These are phyloP conservation scores for Ophiostoma pallidulum DNA, from an alignment of 2,329 filamentous ascomycete genomes.

Conservation along the genomic window DNA sequence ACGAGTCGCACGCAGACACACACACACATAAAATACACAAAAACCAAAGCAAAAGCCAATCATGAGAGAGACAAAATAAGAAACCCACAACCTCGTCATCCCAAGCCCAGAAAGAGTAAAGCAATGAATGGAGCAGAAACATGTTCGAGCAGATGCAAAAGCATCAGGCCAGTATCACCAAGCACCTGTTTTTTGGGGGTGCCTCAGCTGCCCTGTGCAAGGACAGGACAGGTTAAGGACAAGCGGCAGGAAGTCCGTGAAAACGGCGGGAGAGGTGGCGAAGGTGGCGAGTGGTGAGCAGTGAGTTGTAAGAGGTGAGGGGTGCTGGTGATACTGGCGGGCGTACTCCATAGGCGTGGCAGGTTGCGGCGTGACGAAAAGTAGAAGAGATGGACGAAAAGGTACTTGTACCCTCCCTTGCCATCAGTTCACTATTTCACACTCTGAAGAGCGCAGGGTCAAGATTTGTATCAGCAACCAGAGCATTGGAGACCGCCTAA, in stretches of 20 bases:
- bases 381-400: constrained; percentile 5
- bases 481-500: constrained; percentile 22
- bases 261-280: too few relatives aligned
- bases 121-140: neutral
- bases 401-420: too few relatives aligned
- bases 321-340: too few relatives aligned
- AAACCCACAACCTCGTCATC: constrained; percentile 5
- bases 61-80: neutral
- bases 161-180: constrained; percentile 4
- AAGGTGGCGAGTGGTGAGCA: too few relatives aligned
- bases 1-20: neutral
- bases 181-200: too few relatives aligned
- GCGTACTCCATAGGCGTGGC: too few relatives aligned
- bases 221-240: neutral
- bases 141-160: neutral
- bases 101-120: neutral
- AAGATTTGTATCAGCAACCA: constrained; percentile 22
- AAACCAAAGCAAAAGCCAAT: constrained; percentile 5
- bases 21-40: constrained; percentile 3
- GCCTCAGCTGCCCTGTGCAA: constrained; percentile 1
- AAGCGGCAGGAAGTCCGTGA: too few relatives aligned
- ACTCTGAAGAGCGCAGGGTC: constrained; percentile 23
- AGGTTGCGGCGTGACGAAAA: neutral
- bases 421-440: constrained; percentile 20
- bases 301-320: too few relatives aligned